Conservation (phyloP, 805 yeast genomes). For the Wickerhamiella azymoides region DNA sequence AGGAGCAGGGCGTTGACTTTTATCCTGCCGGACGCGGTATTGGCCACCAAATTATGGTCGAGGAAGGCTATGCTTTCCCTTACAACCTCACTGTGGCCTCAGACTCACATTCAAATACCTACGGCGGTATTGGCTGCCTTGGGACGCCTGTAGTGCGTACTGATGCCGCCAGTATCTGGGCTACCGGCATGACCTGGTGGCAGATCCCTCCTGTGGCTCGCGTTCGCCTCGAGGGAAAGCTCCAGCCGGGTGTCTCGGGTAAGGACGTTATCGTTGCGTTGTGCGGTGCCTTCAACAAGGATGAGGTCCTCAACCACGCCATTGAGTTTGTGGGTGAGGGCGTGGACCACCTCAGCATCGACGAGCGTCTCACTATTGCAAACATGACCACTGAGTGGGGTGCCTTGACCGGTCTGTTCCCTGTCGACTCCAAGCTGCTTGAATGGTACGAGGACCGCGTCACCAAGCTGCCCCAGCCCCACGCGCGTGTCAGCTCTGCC, state of each 20-base stretch:
- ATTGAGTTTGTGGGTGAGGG: slow-evolving; percentile 24
- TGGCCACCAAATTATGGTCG: slow-evolving; percentile 98
- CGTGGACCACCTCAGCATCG: slow-evolving; percentile 19
- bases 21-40: slow-evolving; percentile 99
- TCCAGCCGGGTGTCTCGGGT: slow-evolving; percentile 84
- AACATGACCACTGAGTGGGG: slow-evolving; percentile 96
- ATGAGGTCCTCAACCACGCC: slow-evolving; percentile 68
- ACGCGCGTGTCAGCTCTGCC: slow-evolving; percentile 63
- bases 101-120: slow-evolving; percentile 94
- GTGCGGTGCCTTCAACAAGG: slow-evolving; percentile 85
- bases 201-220: slow-evolving; percentile 98
- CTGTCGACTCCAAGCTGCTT: slow-evolving; percentile 71
- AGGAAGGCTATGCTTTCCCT: slow-evolving; percentile 97
- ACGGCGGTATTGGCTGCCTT: slow-evolving; percentile 90
- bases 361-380: slow-evolving; percentile 58
- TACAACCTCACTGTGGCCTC: slow-evolving; percentile 87
- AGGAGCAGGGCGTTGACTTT: slow-evolving; percentile 83
- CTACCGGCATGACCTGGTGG: slow-evolving; percentile 99
- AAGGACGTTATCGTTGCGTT: slow-evolving; percentile 93
- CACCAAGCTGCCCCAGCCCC: slow-evolving; percentile 46
- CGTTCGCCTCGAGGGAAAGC: slow-evolving; percentile 68
- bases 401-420: slow-evolving; percentile 91
- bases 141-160: slow-evolving; percentile 98
- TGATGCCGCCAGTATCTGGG: slow-evolving; percentile 99
- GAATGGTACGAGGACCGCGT: slow-evolving; percentile 65